phyloP scores from a whole-genome alignment of 106 monocot species.

The Hemerocallis citrina region DNA sequence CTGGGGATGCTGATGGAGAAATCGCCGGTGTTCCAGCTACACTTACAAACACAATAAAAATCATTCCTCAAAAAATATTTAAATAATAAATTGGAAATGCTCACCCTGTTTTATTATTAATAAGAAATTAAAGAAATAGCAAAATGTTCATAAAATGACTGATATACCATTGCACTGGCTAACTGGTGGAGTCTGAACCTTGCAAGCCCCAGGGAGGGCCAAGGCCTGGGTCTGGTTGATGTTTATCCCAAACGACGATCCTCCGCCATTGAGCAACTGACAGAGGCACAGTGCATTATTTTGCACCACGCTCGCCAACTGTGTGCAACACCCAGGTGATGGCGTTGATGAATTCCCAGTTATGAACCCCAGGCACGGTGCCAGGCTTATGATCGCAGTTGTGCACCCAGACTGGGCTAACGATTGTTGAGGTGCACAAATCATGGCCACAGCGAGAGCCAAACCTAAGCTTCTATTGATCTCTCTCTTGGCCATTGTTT shows the following conservation, averaged over 20 bases:
- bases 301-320: conserved; percentile 38
- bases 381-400: conserved; percentile 4
- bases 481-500: not conserved
- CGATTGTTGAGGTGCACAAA: not conserved
- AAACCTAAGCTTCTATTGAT: not conserved
- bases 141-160: too few relatives aligned
- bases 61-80: too few relatives aligned
- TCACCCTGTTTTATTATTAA: too few relatives aligned
- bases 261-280: conserved; percentile 22
- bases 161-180: conserved; percentile 53
- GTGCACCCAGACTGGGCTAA: conserved; percentile 21
- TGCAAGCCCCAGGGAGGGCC: conserved; percentile 10
- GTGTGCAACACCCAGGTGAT: conserved; percentile 38
- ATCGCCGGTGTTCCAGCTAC: too few relatives aligned
- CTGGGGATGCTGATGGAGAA: too few relatives aligned
- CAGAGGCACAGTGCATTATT: conserved; percentile 45
- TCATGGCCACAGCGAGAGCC: not conserved
- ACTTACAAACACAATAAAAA: too few relatives aligned
- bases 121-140: too few relatives aligned
- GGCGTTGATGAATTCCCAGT: conserved; percentile 30
- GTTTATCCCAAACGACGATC: conserved; percentile 25
- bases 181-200: conserved; percentile 29
- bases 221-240: conserved; percentile 26
- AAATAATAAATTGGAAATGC: too few relatives aligned
- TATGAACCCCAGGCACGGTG: conserved; percentile 30